Conservation (phyloP, 2,329 filamentous ascomycete genomes). For the Microsporum ferrugineum region DNA sequence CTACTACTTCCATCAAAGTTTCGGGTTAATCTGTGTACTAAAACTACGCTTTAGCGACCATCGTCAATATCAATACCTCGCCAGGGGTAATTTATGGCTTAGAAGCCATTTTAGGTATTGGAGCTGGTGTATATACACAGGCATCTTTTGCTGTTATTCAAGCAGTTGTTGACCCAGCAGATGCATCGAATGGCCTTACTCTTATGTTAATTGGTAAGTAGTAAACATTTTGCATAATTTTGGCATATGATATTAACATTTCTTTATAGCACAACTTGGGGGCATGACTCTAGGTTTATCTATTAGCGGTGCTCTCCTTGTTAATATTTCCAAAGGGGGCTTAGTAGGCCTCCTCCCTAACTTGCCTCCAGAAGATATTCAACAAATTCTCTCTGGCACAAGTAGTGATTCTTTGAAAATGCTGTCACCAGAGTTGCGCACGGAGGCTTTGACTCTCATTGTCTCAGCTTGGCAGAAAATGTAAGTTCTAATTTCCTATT, state of each 20-base stretch:
- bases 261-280: neutral
- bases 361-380: too few relatives aligned
- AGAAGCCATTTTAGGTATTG: slow-evolving; percentile 32
- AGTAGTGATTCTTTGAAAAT: neutral
- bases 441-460: neutral
- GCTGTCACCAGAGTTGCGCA: neutral
- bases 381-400: too few relatives aligned
- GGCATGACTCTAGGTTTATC: neutral
- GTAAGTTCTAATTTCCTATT: neutral
- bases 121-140: slow-evolving; percentile 25
- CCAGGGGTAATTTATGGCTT: slow-evolving; percentile 20
- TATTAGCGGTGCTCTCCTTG: too few relatives aligned
- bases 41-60: neutral
- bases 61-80: slow-evolving; percentile 17
- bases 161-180: slow-evolving; percentile 22
- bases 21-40: slow-evolving; percentile 14
- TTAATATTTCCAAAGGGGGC: too few relatives aligned
- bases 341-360: too few relatives aligned
- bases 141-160: slow-evolving; percentile 30
- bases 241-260: neutral
- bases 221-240: neutral
- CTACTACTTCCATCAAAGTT: too few relatives aligned
- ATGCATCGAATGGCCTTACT: slow-evolving; percentile 4
- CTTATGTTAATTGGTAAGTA: neutral
- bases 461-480: neutral